Percentiles rank a stretch among this genome's conserved stretches.
Evolutionary conservation across 106 monocot species (phyloP).

Genomic region (Narthecium ossifragum): DNA sequence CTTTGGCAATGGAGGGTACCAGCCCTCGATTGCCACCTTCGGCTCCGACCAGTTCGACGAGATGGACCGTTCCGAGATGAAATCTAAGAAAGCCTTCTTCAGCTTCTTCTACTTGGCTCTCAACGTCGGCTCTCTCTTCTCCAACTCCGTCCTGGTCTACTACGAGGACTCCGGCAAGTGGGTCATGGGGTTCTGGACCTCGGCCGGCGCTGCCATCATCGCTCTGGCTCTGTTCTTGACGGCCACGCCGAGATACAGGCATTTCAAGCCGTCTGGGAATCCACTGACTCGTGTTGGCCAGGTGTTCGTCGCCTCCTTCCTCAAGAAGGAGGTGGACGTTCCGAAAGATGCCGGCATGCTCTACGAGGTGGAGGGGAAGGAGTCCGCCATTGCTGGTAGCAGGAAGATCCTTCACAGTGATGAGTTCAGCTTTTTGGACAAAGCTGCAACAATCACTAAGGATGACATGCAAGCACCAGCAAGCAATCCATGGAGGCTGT

Average conservation of each 20-base stretch:
- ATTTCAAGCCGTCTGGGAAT: constrained; percentile 61
- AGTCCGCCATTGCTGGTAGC: constrained; percentile 38
- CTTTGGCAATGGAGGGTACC: constrained; percentile 71
- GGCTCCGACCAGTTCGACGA: constrained; percentile 77
- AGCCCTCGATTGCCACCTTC: constrained; percentile 55
- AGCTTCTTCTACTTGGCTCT: constrained; percentile 89
- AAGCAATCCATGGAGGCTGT: constrained; percentile 45
- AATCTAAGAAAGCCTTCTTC: constrained; percentile 67
- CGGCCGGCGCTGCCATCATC: constrained; percentile 29
- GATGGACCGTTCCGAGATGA: constrained; percentile 34
- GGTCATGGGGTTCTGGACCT: constrained; percentile 63
- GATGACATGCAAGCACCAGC: constrained; percentile 7
- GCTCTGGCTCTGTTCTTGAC: constrained; percentile 47
- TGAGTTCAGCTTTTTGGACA: constrained; percentile 58
- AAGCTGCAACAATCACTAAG: constrained; percentile 35
- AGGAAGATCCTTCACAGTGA: constrained; percentile 62
- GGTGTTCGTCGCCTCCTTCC: constrained; percentile 49
- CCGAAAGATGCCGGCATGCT: constrained; percentile 25
- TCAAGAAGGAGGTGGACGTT: constrained; percentile 35
- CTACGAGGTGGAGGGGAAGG: constrained; percentile 53
- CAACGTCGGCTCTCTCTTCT: constrained; percentile 72
- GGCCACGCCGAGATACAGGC: constrained; percentile 41
- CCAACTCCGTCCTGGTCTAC: constrained; percentile 72
- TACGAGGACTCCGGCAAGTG: constrained; percentile 54
- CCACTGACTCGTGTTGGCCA: constrained; percentile 59